These are phyloP conservation scores for Ganoderma sp. DNA, from an alignment of 1,284 basidiomycete genomes.

Conservation along the genomic window DNA sequence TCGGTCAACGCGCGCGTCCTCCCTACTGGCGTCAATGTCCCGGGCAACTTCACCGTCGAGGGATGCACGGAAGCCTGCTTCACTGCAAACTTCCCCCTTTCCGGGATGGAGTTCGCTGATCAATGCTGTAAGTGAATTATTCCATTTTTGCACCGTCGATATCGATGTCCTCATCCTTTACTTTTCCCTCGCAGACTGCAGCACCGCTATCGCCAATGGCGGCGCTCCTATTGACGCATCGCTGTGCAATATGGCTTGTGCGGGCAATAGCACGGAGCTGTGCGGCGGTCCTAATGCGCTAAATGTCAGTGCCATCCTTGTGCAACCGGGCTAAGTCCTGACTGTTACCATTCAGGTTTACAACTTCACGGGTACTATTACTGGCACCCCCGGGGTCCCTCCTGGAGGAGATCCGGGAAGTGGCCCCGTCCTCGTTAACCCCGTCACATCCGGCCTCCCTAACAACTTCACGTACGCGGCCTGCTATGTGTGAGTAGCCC, in stretches of 20 bases:
- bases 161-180: conserved; percentile 9
- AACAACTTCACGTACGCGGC: conserved; percentile 54
- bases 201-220: conserved; percentile 50
- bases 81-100: conserved; percentile 59
- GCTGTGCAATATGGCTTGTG: conserved; percentile 69
- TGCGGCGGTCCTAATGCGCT: conserved; percentile 66
- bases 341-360: conserved; percentile 48
- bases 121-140: conserved; percentile 54
- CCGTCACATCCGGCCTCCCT: conserved; percentile 57
- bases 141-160: background rate
- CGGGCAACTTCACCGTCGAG: conserved; percentile 59
- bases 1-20: conserved; percentile 55
- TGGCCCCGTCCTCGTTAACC: conserved; percentile 43
- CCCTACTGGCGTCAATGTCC: conserved; percentile 47
- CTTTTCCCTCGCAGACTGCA: conserved; percentile 54
- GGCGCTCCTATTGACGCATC: conserved; percentile 51
- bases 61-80: conserved; percentile 68
- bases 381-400: conserved; percentile 45
- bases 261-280: conserved; percentile 61
- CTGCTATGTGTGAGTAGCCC: conserved; percentile 61
- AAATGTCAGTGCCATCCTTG: conserved; percentile 33
- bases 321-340: background rate
- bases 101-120: conserved; percentile 56
- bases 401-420: conserved; percentile 44
- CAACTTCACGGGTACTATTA: conserved; percentile 67